Evolutionary conservation across 371 early-diverging fungal species (phyloP).

Genomic region (Batrachochytrium dendrobatidis): DNA sequence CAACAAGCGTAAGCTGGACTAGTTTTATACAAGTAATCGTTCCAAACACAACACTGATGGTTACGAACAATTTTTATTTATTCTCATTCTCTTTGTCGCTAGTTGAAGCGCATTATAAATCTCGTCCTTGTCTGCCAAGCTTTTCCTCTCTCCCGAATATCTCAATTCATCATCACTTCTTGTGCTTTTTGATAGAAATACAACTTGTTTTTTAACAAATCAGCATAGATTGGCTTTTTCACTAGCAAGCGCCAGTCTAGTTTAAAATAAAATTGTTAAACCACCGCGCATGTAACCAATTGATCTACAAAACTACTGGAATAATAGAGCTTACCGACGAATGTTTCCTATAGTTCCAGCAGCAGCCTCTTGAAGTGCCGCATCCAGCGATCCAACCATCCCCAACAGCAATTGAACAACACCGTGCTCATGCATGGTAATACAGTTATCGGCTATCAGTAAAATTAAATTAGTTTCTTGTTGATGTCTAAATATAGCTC

Average conservation of each 20-base stretch:
- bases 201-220: no score
- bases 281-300: not conserved
- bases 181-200: no score
- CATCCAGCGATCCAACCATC: slow-evolving; percentile 49
- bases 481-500: no score
- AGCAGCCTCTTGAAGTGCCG: slow-evolving; percentile 48
- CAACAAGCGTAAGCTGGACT: no score
- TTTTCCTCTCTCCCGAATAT: no score
- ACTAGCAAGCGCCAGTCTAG: slow-evolving; percentile 43
- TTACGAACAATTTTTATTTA: no score
- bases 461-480: not conserved
- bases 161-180: no score
- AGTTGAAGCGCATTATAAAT: no score
- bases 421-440: slow-evolving; percentile 56
- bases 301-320: not conserved
- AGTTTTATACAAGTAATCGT: no score
- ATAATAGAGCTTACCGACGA: slow-evolving; percentile 31
- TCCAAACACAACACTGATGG: no score
- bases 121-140: no score
- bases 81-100: no score
- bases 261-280: not conserved
- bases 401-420: slow-evolving; percentile 51
- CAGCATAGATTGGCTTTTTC: slow-evolving; percentile 34
- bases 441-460: slow-evolving; percentile 46
- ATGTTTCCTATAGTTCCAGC: slow-evolving; percentile 56